A percentile compares a stretch with the other conserved stretches of the same genome.
Evolutionary conservation across 352 stramenopile genomes (phyloP).

Genomic region (Globisporangium paroecandrum): DNA sequence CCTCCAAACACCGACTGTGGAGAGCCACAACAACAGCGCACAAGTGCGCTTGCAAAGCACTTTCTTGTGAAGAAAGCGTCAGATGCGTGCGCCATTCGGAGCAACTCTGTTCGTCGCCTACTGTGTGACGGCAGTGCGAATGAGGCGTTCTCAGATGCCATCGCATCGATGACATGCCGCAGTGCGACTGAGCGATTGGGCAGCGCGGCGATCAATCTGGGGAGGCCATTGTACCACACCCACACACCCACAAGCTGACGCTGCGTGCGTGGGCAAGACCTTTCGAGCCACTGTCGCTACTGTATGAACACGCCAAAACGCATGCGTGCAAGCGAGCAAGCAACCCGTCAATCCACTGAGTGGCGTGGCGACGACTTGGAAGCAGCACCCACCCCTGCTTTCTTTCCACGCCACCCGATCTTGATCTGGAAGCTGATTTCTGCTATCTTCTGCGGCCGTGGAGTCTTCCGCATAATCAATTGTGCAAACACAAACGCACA

Average conservation of each 20-base stretch:
- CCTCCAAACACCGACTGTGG: background rate
- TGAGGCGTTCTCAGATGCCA: background rate
- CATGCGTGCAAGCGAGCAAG: background rate
- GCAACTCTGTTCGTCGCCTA: background rate
- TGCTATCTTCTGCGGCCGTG: background rate
- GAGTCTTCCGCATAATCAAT: background rate
- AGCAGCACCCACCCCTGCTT: background rate
- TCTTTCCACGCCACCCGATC: background rate
- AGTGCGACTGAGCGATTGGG: background rate
- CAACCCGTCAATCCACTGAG: background rate
- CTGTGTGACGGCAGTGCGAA: background rate
- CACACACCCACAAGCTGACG: constrained; percentile 2
- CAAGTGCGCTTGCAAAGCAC: background rate
- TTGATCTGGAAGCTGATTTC: background rate
- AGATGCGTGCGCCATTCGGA: background rate
- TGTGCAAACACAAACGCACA: background rate
- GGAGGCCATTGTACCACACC: background rate
- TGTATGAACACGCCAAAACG: background rate
- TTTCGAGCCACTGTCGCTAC: background rate
- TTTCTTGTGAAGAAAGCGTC: background rate
- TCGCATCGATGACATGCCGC: background rate
- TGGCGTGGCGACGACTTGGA: background rate
- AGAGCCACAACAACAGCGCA: background rate
- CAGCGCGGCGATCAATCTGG: background rate
- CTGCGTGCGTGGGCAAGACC: background rate